Evolutionary conservation across 2,329 filamentous ascomycete genomes (phyloP).

Genomic region (Metarhizium guizhouense): DNA sequence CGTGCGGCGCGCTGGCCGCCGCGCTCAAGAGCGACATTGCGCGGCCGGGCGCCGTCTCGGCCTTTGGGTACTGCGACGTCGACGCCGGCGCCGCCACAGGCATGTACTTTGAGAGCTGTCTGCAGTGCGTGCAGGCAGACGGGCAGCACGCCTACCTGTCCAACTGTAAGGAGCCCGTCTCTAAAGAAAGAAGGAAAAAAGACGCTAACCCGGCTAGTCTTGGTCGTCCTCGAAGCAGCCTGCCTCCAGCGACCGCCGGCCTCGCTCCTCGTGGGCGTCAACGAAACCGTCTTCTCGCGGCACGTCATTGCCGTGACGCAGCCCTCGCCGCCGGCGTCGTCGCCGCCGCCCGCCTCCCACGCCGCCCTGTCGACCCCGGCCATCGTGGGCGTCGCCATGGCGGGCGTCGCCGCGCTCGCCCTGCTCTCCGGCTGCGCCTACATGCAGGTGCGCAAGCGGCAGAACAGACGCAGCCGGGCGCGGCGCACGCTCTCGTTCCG

Average conservation of each 20-base stretch:
- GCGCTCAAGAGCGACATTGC: conserved; percentile 32
- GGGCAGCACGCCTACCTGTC: conserved; percentile 33
- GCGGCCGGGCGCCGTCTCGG: conserved; percentile 19
- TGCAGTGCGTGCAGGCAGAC: conserved; percentile 35
- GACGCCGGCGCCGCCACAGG: conserved; percentile 26
- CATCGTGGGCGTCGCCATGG: conserved; percentile 36
- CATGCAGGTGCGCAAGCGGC: conserved; percentile 37
- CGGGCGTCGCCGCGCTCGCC: conserved; percentile 27
- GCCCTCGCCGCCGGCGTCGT: conserved; percentile 13
- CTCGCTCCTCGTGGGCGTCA: conserved; percentile 29
- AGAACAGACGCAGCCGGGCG: conserved; percentile 23
- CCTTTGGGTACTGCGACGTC: conserved; percentile 38
- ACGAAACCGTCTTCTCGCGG: conserved; percentile 35
- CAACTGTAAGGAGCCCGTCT: conserved; percentile 33
- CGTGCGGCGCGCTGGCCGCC: conserved; percentile 36
- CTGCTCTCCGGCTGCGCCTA: conserved; percentile 30
- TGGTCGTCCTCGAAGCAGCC: conserved; percentile 42
- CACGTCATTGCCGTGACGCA: conserved; percentile 23
- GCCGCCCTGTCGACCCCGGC: conserved; percentile 24
- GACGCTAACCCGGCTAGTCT: conserved; percentile 22
- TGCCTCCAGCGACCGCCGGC: conserved; percentile 35
- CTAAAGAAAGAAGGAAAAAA: no score
- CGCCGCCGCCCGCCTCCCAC: background rate
- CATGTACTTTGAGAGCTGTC: conserved; percentile 29
- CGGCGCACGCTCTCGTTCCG: conserved; percentile 38